A percentile compares a stretch with the other conserved stretches of the same genome.
Evolutionary conservation across 371 early-diverging fungal species (phyloP).

Genomic region (Mucor plumbeus): DNA sequence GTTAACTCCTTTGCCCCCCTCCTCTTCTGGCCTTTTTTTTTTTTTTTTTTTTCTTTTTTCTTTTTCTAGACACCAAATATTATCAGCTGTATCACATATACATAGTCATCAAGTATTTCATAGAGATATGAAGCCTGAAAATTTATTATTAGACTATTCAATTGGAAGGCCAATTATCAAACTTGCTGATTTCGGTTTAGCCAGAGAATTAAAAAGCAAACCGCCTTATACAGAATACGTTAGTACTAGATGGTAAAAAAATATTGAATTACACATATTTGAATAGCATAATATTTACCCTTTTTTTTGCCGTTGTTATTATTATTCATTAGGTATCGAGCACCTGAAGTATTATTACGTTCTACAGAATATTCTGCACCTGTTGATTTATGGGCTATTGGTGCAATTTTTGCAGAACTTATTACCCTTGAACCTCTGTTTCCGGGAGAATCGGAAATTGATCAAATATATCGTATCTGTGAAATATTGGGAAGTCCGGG

Average conservation of each 20-base stretch:
- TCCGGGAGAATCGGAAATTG: constrained; percentile 92
- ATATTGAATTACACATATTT: too few relatives aligned
- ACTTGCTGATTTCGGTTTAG: constrained; percentile 95
- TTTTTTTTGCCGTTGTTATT: too few relatives aligned
- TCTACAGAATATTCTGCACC: constrained; percentile 91
- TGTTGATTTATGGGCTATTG: constrained; percentile 99
- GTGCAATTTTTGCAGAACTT: constrained; percentile 93
- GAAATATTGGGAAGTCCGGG: constrained; percentile 67
- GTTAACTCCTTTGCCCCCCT: neutral
- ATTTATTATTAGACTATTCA: constrained; percentile 61
- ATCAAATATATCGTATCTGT: constrained; percentile 85
- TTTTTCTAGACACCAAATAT: constrained; percentile 69
- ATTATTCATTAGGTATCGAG: constrained; percentile 83
- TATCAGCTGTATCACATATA: constrained; percentile 88
- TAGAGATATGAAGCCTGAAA: constrained; percentile 95
- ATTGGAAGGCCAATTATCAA: constrained; percentile 64
- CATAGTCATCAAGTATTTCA: constrained; percentile 94
- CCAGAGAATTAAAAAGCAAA: constrained; percentile 80
- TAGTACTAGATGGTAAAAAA: constrained; percentile 89
- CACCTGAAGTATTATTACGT: constrained; percentile 96
- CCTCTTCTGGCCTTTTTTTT: neutral
- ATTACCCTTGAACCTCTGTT: constrained; percentile 87
- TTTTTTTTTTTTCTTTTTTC: neutral
- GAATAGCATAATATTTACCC: too few relatives aligned
- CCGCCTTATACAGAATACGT: constrained; percentile 95